Conservation (phyloP, 2,329 filamentous ascomycete genomes). For the Volutella citrinella region DNA sequence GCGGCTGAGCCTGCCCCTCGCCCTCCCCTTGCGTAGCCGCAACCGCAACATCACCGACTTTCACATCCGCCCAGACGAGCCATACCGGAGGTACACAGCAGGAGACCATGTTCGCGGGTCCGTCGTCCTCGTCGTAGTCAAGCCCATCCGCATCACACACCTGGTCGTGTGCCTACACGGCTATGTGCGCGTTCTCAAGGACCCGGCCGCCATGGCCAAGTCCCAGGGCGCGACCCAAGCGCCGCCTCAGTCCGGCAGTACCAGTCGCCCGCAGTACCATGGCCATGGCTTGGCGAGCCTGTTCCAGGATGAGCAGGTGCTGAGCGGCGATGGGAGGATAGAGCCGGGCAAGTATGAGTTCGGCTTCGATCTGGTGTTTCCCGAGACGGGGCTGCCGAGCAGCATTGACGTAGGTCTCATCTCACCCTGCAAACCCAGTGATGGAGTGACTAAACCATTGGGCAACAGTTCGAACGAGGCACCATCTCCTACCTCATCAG, state of each 20-base stretch:
- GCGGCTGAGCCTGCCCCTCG: constrained; percentile 49
- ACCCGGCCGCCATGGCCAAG: constrained; percentile 54
- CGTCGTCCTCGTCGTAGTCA: constrained; percentile 69
- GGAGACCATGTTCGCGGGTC: constrained; percentile 72
- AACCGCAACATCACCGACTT: constrained; percentile 72
- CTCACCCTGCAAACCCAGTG: too few relatives aligned
- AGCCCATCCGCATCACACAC: constrained; percentile 75
- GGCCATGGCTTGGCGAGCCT: constrained; percentile 77
- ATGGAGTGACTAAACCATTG: too few relatives aligned
- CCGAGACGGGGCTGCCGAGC: constrained; percentile 70
- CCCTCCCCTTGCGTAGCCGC: constrained; percentile 48
- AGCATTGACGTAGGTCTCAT: constrained; percentile 81
- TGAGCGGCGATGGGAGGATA: constrained; percentile 75
- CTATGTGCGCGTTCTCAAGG: constrained; percentile 76
- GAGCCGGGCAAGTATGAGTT: constrained; percentile 76
- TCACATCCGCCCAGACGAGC: constrained; percentile 73
- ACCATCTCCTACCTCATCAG: constrained; percentile 90
- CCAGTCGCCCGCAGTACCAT: constrained; percentile 54
- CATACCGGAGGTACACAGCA: constrained; percentile 71
- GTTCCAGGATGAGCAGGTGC: constrained; percentile 77
- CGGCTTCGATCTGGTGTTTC: constrained; percentile 71
- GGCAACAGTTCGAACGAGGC: constrained; percentile 92
- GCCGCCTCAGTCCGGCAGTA: constrained; percentile 36
- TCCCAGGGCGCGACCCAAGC: constrained; percentile 45
- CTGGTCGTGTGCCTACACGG: constrained; percentile 75